Evolutionary conservation across 2,329 filamentous ascomycete genomes (phyloP), one percentile per base, ranked within the genome.

Genomic region (Colletotrichum sp.): DNA sequence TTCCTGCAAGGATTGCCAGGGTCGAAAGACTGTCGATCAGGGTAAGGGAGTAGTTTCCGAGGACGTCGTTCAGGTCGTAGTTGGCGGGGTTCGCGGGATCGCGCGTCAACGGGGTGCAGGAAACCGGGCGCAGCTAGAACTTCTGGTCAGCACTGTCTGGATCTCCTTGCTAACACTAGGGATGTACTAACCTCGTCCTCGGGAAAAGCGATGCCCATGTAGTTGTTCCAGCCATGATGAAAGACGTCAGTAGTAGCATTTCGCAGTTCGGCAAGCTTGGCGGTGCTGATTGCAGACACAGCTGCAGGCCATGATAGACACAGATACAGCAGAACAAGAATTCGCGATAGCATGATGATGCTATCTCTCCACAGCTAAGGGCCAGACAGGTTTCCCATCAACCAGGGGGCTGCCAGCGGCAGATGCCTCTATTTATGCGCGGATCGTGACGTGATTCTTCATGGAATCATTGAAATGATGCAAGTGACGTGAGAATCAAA

Each of bases 31-130:
- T 98, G 86, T 99, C 97, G 82, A 99, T 96, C 64, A 99, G 89
- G 2, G 97, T 99, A 77, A 99, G 88, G 71, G 96, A 98, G 86
- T 99, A 99, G 86, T 99, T 99, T 6, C 97, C 97, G 59, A 99
- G 90, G 16, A 98, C 96, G 84, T 99, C 97, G 86, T 99, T 99
- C 77, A 98, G 89, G 80, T 95, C 96, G 79, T 97, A 92, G 81
- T 98, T 94, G 73, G 90, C 90, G 2, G 95, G 94, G 82, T 98
- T 95, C 64, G 92, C 88, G 80, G 91, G 91, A 86, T 98, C 96
- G 85, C 97, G 94, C 55, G 95, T 95, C 81, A 99, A 89, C 8
- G 97, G 95, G 18, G 88, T 88, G 85, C 97, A 99, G 30, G 95
- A 93, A 24, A 99, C 87, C 10, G 97, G 97, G 62, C 95, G 94